These are phyloP conservation scores for Botrytis hyacinthi DNA, from an alignment of 2,329 filamentous ascomycete species.

Conservation along the genomic window DNA sequence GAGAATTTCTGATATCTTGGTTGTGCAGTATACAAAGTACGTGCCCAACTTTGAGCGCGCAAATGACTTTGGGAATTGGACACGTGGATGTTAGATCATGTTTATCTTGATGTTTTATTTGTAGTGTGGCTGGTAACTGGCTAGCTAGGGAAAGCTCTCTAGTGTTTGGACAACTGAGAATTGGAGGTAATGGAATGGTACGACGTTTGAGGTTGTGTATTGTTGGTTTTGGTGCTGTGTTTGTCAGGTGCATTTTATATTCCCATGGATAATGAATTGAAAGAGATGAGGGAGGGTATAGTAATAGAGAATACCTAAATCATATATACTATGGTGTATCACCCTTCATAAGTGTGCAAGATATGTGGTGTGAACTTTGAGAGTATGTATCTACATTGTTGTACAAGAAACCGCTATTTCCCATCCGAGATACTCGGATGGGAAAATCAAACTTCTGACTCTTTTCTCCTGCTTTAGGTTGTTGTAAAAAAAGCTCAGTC, in stretches of 20 bases:
- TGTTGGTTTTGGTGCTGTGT: neutral
- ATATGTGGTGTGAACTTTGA: neutral
- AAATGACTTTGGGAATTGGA: neutral
- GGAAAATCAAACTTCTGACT: neutral
- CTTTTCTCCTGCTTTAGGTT: neutral
- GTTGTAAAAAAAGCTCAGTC: neutral
- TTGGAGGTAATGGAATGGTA: neutral
- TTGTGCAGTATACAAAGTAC: neutral
- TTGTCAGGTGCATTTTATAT: neutral
- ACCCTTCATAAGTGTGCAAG: neutral
- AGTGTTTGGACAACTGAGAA: neutral
- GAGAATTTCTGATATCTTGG: neutral
- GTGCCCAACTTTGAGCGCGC: too few species aligned
- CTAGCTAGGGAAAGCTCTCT: neutral
- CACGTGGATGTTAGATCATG: neutral
- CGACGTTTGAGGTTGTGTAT: neutral
- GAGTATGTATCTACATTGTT: neutral
- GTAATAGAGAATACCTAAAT: neutral
- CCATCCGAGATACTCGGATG: neutral
- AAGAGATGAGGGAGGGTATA: too few species aligned
- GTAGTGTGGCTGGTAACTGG: neutral
- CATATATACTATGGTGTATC: neutral
- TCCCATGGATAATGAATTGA: neutral
- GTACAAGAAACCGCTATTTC: neutral
- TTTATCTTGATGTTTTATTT: neutral